phyloP scores from a whole-genome alignment of 768 basidiomycete species.

The Russula lepida region DNA sequence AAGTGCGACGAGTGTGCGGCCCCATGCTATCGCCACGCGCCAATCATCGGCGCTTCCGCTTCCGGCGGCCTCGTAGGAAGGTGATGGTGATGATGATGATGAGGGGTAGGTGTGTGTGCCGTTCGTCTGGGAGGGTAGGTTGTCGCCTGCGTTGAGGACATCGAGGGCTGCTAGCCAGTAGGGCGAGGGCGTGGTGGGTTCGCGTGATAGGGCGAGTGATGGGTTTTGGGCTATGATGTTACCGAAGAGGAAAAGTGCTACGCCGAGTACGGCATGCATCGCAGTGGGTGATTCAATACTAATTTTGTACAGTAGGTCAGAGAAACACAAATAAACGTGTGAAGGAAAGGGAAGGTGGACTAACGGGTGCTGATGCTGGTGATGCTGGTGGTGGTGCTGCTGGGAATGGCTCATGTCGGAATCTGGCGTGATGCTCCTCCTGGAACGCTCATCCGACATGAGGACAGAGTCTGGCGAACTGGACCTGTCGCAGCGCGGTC shows the following conservation, averaged over 20 bases:
- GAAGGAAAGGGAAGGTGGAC: neutral
- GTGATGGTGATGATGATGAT: too few relatives aligned
- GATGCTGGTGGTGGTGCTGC: neutral
- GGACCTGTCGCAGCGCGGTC: neutral
- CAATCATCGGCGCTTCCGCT: constrained; percentile 43
- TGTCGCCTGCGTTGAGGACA: constrained; percentile 62
- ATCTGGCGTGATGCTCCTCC: neutral
- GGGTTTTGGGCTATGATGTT: constrained; percentile 48
- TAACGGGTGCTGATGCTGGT: neutral
- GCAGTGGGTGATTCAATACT: constrained; percentile 48
- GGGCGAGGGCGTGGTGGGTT: constrained; percentile 41
- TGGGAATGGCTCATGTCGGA: neutral
- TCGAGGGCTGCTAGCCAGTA: constrained; percentile 68
- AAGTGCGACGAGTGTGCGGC: constrained; percentile 52
- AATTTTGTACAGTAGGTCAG: neutral
- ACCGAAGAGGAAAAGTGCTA: constrained; percentile 55
- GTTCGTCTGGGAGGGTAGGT: constrained; percentile 38
- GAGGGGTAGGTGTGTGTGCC: neutral
- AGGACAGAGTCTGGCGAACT: neutral
- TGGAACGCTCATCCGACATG: too few relatives aligned
- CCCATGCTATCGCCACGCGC: constrained; percentile 62
- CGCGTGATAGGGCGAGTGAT: constrained; percentile 43
- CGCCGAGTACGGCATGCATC: constrained; percentile 59
- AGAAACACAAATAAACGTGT: neutral
- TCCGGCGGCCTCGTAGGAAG: neutral